Percentiles rank a stretch among this genome's conserved stretches.
phyloP scores from a whole-genome alignment of 441 rosid species.

The Hura crepitans region DNA sequence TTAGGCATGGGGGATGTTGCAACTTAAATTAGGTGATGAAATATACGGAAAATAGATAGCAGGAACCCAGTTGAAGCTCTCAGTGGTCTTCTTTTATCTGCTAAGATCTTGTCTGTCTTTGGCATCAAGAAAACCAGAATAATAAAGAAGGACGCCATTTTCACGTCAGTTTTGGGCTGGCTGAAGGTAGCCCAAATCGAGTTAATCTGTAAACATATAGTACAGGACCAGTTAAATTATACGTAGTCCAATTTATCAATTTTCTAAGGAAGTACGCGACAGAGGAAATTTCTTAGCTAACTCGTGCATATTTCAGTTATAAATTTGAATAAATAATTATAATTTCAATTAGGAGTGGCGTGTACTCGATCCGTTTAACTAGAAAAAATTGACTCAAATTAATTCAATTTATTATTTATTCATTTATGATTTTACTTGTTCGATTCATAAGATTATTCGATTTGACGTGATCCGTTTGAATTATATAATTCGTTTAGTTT shows the following conservation, averaged over 20 bases:
- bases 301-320: too few relatives aligned
- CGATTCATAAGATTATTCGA: too few relatives aligned
- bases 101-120: slow-evolving; percentile 19
- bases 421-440: too few relatives aligned
- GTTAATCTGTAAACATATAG: neutral
- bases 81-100: neutral
- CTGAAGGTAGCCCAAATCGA: neutral
- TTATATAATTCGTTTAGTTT: too few relatives aligned
- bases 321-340: too few relatives aligned
- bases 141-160: neutral
- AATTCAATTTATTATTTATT: too few relatives aligned
- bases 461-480: too few relatives aligned
- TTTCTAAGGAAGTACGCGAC: too few relatives aligned
- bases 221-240: neutral
- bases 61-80: neutral
- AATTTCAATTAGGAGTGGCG: too few relatives aligned
- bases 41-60: neutral
- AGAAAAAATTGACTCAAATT: too few relatives aligned
- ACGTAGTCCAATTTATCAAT: neutral
- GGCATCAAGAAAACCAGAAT: slow-evolving; percentile 19
- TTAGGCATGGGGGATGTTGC: slow-evolving; percentile 46
- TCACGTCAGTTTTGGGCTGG: neutral
- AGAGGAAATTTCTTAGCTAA: too few relatives aligned
- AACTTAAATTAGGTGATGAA: neutral
- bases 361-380: too few relatives aligned